Conservation (phyloP, 2,329 filamentous ascomycete genomes). For the Zymoseptoria pseudotritici region DNA sequence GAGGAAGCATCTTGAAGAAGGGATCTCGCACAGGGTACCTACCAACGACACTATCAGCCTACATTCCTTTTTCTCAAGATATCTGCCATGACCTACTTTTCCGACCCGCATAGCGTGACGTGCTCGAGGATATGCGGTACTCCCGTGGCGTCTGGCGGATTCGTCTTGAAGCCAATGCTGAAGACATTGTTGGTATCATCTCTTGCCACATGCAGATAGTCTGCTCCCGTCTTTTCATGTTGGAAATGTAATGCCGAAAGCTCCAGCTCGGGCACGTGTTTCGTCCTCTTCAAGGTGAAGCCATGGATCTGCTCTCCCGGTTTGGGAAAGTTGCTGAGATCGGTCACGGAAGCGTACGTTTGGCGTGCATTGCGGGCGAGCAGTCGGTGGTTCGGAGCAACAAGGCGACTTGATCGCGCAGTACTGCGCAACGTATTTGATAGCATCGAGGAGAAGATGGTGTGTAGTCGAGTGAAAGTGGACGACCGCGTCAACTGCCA, state of each 20-base stretch:
- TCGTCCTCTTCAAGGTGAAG: conserved; percentile 81
- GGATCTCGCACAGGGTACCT: conserved; percentile 96
- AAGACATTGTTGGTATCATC: conserved; percentile 99
- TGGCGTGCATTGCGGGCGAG: conserved; percentile 12
- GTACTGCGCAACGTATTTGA: conserved; percentile 14
- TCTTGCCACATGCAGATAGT: conserved; percentile 89
- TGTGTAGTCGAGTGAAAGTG: neutral
- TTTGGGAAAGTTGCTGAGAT: conserved; percentile 66
- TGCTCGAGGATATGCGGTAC: conserved; percentile 97
- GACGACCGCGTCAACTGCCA: neutral
- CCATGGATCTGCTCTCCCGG: conserved; percentile 83
- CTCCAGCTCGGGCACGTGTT: conserved; percentile 90
- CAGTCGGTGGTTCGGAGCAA: conserved; percentile 15
- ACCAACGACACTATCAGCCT: conserved; percentile 21
- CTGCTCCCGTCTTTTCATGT: conserved; percentile 91
- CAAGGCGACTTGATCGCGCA: conserved; percentile 18
- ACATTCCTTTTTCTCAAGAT: neutral
- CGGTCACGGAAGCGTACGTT: conserved; percentile 60
- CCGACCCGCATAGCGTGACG: conserved; percentile 88
- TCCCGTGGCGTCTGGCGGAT: conserved; percentile 91
- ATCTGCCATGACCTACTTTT: conserved; percentile 55
- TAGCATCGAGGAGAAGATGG: conserved; percentile 14
- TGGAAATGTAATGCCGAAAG: conserved; percentile 82
- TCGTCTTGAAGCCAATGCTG: conserved; percentile 98
- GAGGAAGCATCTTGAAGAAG: conserved; percentile 99